These are phyloP conservation scores for Neurospora sp. DNA, from an alignment of 495 filamentous ascomycete species.

Conservation along the genomic window DNA sequence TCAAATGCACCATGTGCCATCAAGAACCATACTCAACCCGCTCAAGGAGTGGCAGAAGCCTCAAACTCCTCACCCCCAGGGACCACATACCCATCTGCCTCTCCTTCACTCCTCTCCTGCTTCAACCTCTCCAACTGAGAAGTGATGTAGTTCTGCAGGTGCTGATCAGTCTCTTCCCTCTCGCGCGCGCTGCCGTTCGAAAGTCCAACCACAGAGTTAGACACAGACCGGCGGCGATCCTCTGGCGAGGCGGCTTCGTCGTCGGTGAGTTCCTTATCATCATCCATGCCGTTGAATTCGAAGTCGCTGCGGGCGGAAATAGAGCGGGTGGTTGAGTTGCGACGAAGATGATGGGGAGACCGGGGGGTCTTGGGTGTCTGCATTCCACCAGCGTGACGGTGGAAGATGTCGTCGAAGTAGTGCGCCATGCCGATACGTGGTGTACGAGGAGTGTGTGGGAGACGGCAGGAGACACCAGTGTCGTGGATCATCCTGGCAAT, in stretches of 20 bases:
- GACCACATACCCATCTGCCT: slow-evolving; percentile 22
- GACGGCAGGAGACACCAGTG: slow-evolving; percentile 82
- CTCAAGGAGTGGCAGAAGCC: slow-evolving; percentile 25
- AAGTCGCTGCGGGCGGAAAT: slow-evolving; percentile 83
- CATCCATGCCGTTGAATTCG: slow-evolving; percentile 32
- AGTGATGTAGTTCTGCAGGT: slow-evolving; percentile 61
- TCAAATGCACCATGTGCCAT: background rate
- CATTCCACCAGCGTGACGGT: slow-evolving; percentile 30
- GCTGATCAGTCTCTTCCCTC: slow-evolving; percentile 48
- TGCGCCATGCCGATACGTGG: slow-evolving; percentile 73
- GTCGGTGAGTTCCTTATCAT: slow-evolving; percentile 18
- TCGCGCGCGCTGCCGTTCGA: slow-evolving; percentile 11
- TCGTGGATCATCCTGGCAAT: slow-evolving; percentile 97
- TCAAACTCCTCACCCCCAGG: slow-evolving; percentile 39
- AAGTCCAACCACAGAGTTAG: slow-evolving; percentile 11
- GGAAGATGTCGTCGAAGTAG: slow-evolving; percentile 92
- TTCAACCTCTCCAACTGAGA: slow-evolving; percentile 56
- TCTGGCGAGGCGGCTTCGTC: slow-evolving; percentile 18
- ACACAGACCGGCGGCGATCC: slow-evolving; percentile 23
- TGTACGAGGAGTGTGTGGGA: slow-evolving; percentile 86
- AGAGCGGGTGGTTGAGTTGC: slow-evolving; percentile 76
- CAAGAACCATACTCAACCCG: background rate
- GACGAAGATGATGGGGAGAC: slow-evolving; percentile 48
- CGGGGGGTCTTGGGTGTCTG: slow-evolving; percentile 25
- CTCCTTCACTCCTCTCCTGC: slow-evolving; percentile 19